phyloP scores from a whole-genome alignment of 2,329 filamentous ascomycete genomes.

The Cladosporium oxysporum region DNA sequence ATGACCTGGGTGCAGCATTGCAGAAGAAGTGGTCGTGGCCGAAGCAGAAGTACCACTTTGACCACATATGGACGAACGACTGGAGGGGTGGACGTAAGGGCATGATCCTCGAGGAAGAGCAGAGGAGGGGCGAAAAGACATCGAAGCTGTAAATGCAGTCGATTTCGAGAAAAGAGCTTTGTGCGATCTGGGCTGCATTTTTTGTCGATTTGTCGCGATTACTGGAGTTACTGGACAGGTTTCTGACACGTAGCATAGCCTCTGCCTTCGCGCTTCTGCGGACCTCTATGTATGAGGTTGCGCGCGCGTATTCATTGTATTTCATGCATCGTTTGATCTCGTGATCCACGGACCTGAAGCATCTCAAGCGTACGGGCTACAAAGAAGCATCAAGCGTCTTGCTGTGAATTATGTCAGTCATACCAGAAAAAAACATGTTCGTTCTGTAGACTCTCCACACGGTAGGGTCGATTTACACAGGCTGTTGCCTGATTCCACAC shows the following conservation, averaged over 20 bases:
- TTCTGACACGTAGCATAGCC: neutral
- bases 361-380: neutral
- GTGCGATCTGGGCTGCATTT: neutral
- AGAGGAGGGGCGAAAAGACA: constrained; percentile 29
- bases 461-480: neutral
- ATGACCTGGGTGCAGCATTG: constrained; percentile 50
- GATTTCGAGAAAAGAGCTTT: neutral
- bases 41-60: constrained; percentile 38
- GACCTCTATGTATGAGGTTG: constrained; percentile 9
- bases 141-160: constrained; percentile 10
- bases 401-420: neutral
- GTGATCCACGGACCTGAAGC: neutral
- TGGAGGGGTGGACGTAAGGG: constrained; percentile 41
- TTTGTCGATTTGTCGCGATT: neutral
- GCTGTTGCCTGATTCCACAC: neutral
- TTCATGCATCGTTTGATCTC: neutral
- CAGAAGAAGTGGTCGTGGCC: constrained; percentile 63
- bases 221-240: neutral
- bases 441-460: neutral
- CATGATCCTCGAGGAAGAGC: constrained; percentile 40
- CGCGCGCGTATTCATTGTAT: constrained; percentile 14
- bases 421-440: neutral
- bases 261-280: neutral
- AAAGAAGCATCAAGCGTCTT: neutral
- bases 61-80: constrained; percentile 42